Conservation (phyloP, 1,139 yeast species). For the Magnusiomyces fungicola region DNA sequence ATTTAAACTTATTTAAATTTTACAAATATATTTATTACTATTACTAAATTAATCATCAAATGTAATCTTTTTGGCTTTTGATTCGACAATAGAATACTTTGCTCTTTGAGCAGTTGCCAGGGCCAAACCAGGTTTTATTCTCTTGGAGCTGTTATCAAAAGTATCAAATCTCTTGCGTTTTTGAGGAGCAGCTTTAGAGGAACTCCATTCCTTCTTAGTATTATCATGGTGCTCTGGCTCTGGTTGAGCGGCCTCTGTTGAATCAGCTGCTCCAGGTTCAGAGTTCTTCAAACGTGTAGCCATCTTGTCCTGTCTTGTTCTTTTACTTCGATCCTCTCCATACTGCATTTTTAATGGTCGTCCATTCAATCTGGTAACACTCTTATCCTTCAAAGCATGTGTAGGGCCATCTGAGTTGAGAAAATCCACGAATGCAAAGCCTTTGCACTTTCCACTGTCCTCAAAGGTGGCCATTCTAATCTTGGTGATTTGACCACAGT, state of each 20-base stretch:
- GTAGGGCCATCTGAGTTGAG: slow-evolving; percentile 75
- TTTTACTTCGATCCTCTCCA: slow-evolving; percentile 90
- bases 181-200: slow-evolving; percentile 15
- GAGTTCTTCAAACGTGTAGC: not conserved
- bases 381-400: slow-evolving; percentile 66
- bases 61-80: slow-evolving; percentile 80
- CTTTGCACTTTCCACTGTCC: slow-evolving; percentile 93
- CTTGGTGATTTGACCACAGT: slow-evolving; percentile 70
- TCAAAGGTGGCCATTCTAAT: slow-evolving; percentile 96
- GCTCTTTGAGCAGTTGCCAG: slow-evolving; percentile 86
- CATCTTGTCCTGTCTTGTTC: slow-evolving; percentile 43
- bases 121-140: slow-evolving; percentile 78
- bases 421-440: slow-evolving; percentile 90
- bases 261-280: too few species aligned
- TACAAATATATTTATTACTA: too few species aligned
- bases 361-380: slow-evolving; percentile 59
- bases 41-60: slow-evolving; percentile 41
- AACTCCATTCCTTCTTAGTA: slow-evolving; percentile 6
- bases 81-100: slow-evolving; percentile 80
- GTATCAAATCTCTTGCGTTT: slow-evolving; percentile 25
- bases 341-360: slow-evolving; percentile 80
- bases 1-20: not conserved
- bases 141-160: slow-evolving; percentile 31
- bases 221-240: slow-evolving; percentile 4
- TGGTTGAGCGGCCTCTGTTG: too few species aligned